These are phyloP conservation scores for Gymnopus androsaceus DNA, from an alignment of 1,284 basidiomycete species.

Conservation along the genomic window DNA sequence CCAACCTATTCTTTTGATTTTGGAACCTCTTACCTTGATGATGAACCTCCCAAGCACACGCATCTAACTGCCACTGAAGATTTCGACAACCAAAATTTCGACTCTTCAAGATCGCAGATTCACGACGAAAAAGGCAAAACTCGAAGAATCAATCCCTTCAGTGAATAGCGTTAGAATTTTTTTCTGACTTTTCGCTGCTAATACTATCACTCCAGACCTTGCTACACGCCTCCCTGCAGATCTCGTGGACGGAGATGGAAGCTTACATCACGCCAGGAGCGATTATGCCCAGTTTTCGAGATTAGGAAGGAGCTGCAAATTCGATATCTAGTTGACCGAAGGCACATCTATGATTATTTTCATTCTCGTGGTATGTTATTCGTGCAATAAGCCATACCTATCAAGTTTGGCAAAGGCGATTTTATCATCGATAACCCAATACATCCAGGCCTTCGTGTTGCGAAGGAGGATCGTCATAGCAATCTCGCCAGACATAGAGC, in stretches of 20 bases:
- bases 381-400: no score
- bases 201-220: slow-evolving; percentile 55
- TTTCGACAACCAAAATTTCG: slow-evolving; percentile 6
- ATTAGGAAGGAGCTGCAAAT: slow-evolving; percentile 67
- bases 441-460: slow-evolving; percentile 60
- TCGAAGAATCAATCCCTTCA: slow-evolving; percentile 52
- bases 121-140: slow-evolving; percentile 26
- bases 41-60: no score
- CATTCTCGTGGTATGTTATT: slow-evolving; percentile 50
- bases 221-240: slow-evolving; percentile 65
- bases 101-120: background rate
- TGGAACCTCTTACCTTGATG: no score
- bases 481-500: slow-evolving; percentile 44
- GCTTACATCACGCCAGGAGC: slow-evolving; percentile 64
- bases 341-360: slow-evolving; percentile 78
- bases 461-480: slow-evolving; percentile 65
- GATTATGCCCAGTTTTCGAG: slow-evolving; percentile 72
- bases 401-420: background rate
- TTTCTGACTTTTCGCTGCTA: slow-evolving; percentile 24
- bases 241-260: slow-evolving; percentile 68
- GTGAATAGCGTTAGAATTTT: slow-evolving; percentile 5
- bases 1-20: no score
- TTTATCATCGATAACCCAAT: background rate
- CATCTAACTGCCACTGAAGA: no score
- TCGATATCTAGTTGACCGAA: slow-evolving; percentile 64